These are phyloP conservation scores for Kurtzmaniella natalensis DNA, from an alignment of 1,139 yeast genomes.

Conservation along the genomic window DNA sequence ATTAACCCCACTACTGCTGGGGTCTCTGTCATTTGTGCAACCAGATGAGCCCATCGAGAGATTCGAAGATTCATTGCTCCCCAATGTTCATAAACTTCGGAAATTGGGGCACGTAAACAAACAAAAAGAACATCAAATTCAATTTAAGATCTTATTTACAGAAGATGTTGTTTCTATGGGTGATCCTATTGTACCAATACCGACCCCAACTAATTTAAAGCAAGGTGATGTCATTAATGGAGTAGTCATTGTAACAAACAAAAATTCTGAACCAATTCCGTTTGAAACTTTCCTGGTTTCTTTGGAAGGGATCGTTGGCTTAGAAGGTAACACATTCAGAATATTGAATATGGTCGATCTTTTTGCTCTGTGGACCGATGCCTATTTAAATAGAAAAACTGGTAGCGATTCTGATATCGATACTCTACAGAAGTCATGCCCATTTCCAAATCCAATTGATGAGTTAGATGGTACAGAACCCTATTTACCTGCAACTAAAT, in stretches of 20 bases:
- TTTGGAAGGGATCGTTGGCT: slow-evolving; percentile 30
- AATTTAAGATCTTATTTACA: slow-evolving; percentile 27
- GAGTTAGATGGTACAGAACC: slow-evolving; percentile 1
- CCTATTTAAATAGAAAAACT: slow-evolving; percentile 24
- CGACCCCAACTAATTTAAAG: slow-evolving; percentile 6
- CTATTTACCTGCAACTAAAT: slow-evolving; percentile 14
- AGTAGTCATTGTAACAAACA: slow-evolving; percentile 32
- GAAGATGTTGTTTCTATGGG: slow-evolving; percentile 29
- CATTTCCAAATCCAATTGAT: background rate
- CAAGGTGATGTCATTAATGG: slow-evolving; percentile 42
- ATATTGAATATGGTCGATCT: slow-evolving; percentile 34
- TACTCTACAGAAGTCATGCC: too few relatives aligned
- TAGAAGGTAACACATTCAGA: slow-evolving; percentile 6
- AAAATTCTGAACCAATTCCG: slow-evolving; percentile 23
- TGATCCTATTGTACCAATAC: slow-evolving; percentile 16
- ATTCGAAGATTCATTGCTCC: slow-evolving; percentile 30
- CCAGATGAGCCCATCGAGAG: slow-evolving; percentile 11
- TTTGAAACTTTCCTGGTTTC: slow-evolving; percentile 41
- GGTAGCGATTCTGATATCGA: slow-evolving; percentile 12
- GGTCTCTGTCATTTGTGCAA: slow-evolving; percentile 10
- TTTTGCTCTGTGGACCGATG: slow-evolving; percentile 41
- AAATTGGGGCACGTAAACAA: slow-evolving; percentile 28
- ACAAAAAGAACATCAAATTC: slow-evolving; percentile 23
- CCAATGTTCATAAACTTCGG: slow-evolving; percentile 33
- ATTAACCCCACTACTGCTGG: slow-evolving; percentile 13